Evolutionary conservation across 495 filamentous ascomycete genomes (phyloP), one percentile per base, ranked within the genome.

Genomic region (Chlorociboria aeruginascens): DNA sequence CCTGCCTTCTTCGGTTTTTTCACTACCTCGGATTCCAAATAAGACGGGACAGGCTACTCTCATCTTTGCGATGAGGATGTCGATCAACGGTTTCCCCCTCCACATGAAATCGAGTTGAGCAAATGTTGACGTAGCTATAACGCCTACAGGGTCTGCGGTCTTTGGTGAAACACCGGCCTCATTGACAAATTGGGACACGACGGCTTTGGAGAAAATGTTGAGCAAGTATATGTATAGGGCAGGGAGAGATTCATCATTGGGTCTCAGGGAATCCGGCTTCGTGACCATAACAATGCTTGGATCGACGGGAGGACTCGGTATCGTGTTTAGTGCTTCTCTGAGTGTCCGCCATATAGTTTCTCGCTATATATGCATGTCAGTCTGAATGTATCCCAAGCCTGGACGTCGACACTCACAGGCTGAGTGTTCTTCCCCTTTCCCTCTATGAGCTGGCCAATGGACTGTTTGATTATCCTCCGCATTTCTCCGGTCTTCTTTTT

Each of bases 51-150:
- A 95, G 25, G 77, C 71, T 6, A 81, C 69, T 35, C 85, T 79
- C 51, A 86, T 82, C 61, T 97, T 95, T 29, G 92, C 88, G 59
- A 93, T 76, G 16, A 97, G 64, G 44, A 97, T 83, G 53, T 96
- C 89, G 37, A 88, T 82, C 53, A 97, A 68, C 10, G 79, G 76
- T 31, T 69, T 63, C 2, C 83, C 86, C 29, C 85, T 74, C 73
- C 82, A 86, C 13, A 71, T 66, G 54, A 87, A 83, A 0, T 72
- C 63, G 0, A 76, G 67, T 14, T 73, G 67, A 3, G 87, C 80
- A 57, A 95, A 90, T 17, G 89, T 76, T 40, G 80, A 76, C 13
- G 79, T 81, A 0, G 81, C 71, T 14, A 88, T 64, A 32, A 93
- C 73, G 32, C 92, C 93, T 43, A 97, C 70, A 0, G 87, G 83